These are phyloP conservation scores for Limnanthes douglasii DNA, from an alignment of 345 rosid genomes.

Conservation along the genomic window DNA sequence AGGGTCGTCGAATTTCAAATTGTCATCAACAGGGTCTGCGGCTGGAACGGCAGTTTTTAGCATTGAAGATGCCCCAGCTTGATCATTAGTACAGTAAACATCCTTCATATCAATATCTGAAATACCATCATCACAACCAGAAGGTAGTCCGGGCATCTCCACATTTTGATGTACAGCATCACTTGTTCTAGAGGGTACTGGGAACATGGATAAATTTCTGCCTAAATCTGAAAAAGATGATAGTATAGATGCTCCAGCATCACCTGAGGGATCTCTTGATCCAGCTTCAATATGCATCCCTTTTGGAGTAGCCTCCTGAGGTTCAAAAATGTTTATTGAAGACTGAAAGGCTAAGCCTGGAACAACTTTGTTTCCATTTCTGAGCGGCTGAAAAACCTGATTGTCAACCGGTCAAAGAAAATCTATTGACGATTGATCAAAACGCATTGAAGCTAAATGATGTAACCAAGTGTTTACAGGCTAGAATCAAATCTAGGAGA, in stretches of 20 bases:
- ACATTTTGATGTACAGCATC: slow-evolving; percentile 38
- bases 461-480: background rate
- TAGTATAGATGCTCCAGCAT: slow-evolving; percentile 79
- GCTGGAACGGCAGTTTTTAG: slow-evolving; percentile 38
- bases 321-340: slow-evolving; percentile 59
- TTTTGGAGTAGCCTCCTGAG: slow-evolving; percentile 48
- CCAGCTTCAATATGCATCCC: slow-evolving; percentile 68
- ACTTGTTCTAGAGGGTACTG: slow-evolving; percentile 39
- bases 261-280: slow-evolving; percentile 76
- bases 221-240: slow-evolving; percentile 70
- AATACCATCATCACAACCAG: slow-evolving; percentile 32
- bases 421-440: slow-evolving; percentile 1
- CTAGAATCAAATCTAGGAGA: background rate
- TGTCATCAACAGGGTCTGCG: slow-evolving; percentile 34
- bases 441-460: slow-evolving; percentile 1
- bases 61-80: slow-evolving; percentile 32
- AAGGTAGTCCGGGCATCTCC: slow-evolving; percentile 34
- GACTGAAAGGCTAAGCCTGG: slow-evolving; percentile 49
- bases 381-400: slow-evolving; percentile 84
- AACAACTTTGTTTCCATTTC: slow-evolving; percentile 42
- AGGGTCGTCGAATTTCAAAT: slow-evolving; percentile 25
- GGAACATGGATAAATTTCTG: slow-evolving; percentile 39
- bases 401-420: slow-evolving; percentile 35
- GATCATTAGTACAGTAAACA: slow-evolving; percentile 33
- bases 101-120: slow-evolving; percentile 70